Evolutionary conservation across 176 grass and related monocot species (phyloP), one percentile per base, ranked within the genome.

Genomic region (Tillandsia fasciculata): DNA sequence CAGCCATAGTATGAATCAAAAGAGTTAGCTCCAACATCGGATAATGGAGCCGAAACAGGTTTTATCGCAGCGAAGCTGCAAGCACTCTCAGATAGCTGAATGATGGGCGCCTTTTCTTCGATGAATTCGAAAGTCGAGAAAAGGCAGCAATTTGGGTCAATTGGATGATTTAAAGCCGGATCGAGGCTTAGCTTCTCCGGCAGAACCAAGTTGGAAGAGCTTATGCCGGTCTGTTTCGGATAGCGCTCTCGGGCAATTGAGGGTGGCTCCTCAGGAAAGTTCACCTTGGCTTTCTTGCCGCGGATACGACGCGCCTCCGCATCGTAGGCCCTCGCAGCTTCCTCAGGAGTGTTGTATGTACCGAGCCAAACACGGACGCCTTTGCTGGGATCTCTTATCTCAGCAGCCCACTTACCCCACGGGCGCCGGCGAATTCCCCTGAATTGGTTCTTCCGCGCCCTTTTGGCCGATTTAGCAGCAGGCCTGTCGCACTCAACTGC

Each of bases 381-480:
- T 50, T 84, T 88, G 26, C 70, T 59, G 10, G 85, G 81, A 48
- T 88, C 85, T 28, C 81, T 63, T 18, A 88, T 88, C 69, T 84
- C 73, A 66, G 81, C 81, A 8, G 81, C 85, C 85, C 85, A 88
- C 70, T 80, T 81, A 2, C 85, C 85, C 85, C 85, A 88, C 2
- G 85, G 81, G 50, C 85, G 70, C 0, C 14, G 73, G 0, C 81
- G 73, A n/a, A 84, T 88, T 1, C 85, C 85, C 51, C 73, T 87
- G 65, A 80, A 87, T 1, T 68, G 71, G 47, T 70, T 88, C 77
- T 80, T 88, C 12, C 73, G 70, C 81, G 77, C 74, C 13, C 18
- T n/a, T 51, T 80, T 77, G 67, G 59, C 10, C 12, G 10, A 68
- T 7, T 13, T 47, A 76, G 52, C 17, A 20, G 33, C 47, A 53